Conservation (phyloP, 2,329 filamentous ascomycete species). For the Colletotrichum phormii region DNA sequence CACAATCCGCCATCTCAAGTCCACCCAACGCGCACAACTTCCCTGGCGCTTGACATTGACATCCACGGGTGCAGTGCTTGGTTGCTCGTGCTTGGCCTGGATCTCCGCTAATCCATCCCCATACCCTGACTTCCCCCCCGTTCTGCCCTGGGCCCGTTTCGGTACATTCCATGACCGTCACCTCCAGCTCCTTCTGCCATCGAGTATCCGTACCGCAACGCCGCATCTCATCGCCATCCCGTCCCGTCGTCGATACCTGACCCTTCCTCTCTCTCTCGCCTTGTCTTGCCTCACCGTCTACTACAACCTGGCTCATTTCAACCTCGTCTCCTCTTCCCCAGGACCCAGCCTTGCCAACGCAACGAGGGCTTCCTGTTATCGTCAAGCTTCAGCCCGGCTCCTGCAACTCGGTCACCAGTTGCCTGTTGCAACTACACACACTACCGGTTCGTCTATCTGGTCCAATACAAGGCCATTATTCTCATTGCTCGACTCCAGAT, state of each 20-base stretch:
- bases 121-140: slow-evolving; percentile 15
- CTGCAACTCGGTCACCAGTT: slow-evolving; percentile 6
- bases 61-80: slow-evolving; percentile 7
- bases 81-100: neutral
- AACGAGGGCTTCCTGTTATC: slow-evolving; percentile 2
- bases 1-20: slow-evolving; percentile 1
- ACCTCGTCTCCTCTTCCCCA: neutral
- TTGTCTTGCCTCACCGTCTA: neutral
- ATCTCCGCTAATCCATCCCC: slow-evolving; percentile 26
- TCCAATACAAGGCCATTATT: slow-evolving; percentile 26
- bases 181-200: slow-evolving; percentile 14
- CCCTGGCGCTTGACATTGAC: slow-evolving; percentile 14
- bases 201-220: slow-evolving; percentile 20
- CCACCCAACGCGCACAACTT: slow-evolving; percentile 4
- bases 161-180: slow-evolving; percentile 34
- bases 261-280: neutral
- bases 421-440: slow-evolving; percentile 7
- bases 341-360: slow-evolving; percentile 4
- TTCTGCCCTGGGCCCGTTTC: slow-evolving; percentile 21
- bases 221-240: slow-evolving; percentile 31
- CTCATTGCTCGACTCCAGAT: slow-evolving; percentile 32
- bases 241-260: slow-evolving; percentile 24
- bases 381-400: slow-evolving; percentile 1
- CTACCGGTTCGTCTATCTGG: slow-evolving; percentile 21
- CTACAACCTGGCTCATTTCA: neutral